These are phyloP conservation scores for Botrytis porri DNA, from an alignment of 2,329 filamentous ascomycete genomes.

Conservation along the genomic window DNA sequence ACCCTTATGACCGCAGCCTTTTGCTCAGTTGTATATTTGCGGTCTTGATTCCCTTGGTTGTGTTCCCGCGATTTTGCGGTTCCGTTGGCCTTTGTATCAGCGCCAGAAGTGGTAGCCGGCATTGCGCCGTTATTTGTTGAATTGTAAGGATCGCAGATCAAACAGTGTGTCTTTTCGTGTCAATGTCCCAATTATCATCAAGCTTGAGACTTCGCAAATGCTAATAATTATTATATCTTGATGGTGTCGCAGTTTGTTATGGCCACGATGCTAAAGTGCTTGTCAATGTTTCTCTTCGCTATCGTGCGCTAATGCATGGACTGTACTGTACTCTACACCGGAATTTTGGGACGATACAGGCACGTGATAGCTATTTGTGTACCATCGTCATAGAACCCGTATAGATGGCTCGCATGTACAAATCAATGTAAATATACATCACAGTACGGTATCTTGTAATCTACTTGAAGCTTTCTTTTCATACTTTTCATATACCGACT, in stretches of 20 bases:
- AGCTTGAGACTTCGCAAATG: background rate
- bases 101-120: conserved; percentile 44
- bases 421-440: background rate
- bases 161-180: background rate
- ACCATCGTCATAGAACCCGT: background rate
- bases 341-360: background rate
- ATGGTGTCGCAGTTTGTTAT: conserved; percentile 19
- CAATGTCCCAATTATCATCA: background rate
- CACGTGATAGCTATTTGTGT: conserved; percentile 11
- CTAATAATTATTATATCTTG: background rate
- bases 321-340: background rate
- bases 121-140: conserved; percentile 29
- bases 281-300: conserved; percentile 12
- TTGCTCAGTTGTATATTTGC: conserved; percentile 83
- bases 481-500: background rate
- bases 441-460: background rate
- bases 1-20: conserved; percentile 89
- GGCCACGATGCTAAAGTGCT: conserved; percentile 23
- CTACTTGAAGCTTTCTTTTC: background rate
- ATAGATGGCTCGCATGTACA: background rate
- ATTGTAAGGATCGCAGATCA: background rate
- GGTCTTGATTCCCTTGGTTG: conserved; percentile 56
- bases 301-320: conserved; percentile 19
- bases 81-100: conserved; percentile 39
- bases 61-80: conserved; percentile 46